Percentiles rank a stretch among this genome's conserved stretches.
phyloP scores from a whole-genome alignment of 352 stramenopile genomes.

The Thraustotheca clavata region DNA sequence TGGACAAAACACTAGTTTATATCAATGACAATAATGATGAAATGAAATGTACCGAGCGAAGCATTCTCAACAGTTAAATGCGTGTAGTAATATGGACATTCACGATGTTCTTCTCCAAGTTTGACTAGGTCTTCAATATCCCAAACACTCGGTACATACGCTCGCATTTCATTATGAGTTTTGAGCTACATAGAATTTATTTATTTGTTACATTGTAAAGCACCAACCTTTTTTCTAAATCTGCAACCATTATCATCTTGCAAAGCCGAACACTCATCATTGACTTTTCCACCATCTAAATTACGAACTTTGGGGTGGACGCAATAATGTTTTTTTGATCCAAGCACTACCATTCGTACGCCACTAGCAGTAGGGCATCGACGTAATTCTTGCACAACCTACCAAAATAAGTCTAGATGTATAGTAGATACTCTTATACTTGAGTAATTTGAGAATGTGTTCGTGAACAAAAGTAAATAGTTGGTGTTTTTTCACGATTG shows the following conservation, averaged over 20 bases:
- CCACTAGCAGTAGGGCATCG: slow-evolving; percentile 26
- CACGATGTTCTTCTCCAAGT: slow-evolving; percentile 59
- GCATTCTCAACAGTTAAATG: slow-evolving; percentile 40
- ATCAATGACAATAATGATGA: background rate
- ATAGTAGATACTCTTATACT: slow-evolving; percentile 26
- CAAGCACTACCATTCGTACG: slow-evolving; percentile 73
- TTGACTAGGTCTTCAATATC: slow-evolving; percentile 78
- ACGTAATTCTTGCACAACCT: slow-evolving; percentile 22
- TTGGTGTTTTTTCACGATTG: slow-evolving; percentile 28
- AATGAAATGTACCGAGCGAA: slow-evolving; percentile 33
- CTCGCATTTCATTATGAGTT: slow-evolving; percentile 40
- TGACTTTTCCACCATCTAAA: slow-evolving; percentile 38
- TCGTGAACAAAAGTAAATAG: slow-evolving; percentile 84
- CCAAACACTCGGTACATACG: slow-evolving; percentile 54
- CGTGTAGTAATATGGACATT: slow-evolving; percentile 74
- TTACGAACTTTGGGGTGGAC: slow-evolving; percentile 64
- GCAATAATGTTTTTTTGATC: slow-evolving; percentile 72
- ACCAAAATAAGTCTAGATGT: background rate
- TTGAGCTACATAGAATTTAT: slow-evolving; percentile 30
- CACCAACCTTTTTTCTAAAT: slow-evolving; percentile 27
- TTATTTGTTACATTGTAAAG: background rate
- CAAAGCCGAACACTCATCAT: slow-evolving; percentile 65
- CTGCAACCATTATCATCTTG: slow-evolving; percentile 44
- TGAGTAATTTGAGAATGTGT: slow-evolving; percentile 82
- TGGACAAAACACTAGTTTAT: slow-evolving; percentile 58